These are phyloP conservation scores for Kuraishia ogatae DNA, from an alignment of 805 yeast genomes.

Conservation along the genomic window DNA sequence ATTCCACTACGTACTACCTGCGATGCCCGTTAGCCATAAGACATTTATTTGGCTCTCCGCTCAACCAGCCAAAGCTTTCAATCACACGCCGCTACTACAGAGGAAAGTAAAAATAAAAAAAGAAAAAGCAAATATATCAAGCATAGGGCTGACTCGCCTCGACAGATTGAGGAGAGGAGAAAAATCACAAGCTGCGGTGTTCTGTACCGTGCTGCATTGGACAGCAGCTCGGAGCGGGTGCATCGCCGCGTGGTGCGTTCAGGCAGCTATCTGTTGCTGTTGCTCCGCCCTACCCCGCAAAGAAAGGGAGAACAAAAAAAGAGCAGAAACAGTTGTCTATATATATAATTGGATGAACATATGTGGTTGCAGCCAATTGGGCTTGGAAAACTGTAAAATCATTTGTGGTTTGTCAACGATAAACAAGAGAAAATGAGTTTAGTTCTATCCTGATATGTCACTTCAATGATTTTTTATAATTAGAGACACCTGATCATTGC, in stretches of 20 bases:
- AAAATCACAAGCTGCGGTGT: background rate
- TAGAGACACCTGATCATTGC: too few relatives aligned
- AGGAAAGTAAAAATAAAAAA: background rate
- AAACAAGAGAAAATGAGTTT: background rate
- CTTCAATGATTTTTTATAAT: too few relatives aligned
- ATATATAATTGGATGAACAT: background rate
- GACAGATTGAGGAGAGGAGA: background rate
- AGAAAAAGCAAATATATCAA: too few relatives aligned
- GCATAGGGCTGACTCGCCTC: too few relatives aligned
- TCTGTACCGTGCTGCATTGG: background rate
- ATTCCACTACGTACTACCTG: too few relatives aligned
- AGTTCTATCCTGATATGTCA: too few relatives aligned
- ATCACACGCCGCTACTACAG: background rate
- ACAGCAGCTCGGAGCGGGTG: background rate
- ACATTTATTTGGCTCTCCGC: too few relatives aligned
- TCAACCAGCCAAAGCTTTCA: too few relatives aligned
- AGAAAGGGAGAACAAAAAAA: too few relatives aligned
- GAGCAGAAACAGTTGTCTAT: background rate
- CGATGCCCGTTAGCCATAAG: too few relatives aligned
- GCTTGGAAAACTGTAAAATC: background rate
- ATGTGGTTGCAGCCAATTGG: background rate
- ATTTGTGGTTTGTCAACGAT: too few relatives aligned
- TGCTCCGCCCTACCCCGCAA: background rate
- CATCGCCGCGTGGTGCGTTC: background rate
- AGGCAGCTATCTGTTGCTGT: background rate